Evolutionary conservation across 1,284 basidiomycete genomes (phyloP).

Genomic region (Malassezia cuniculi): DNA sequence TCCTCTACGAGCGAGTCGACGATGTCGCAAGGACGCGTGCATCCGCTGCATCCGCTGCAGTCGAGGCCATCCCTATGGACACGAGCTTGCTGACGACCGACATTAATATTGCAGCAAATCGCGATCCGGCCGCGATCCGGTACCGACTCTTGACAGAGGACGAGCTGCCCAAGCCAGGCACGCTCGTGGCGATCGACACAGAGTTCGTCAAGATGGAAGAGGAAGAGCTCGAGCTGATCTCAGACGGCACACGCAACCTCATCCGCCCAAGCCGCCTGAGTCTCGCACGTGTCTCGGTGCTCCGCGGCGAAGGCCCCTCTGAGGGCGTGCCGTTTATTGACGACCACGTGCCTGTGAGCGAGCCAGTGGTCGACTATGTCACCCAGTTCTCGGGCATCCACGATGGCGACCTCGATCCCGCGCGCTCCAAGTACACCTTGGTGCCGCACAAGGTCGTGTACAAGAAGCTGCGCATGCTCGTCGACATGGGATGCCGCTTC

Average conservation of each 20-base stretch:
- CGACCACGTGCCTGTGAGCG: slow-evolving; percentile 91
- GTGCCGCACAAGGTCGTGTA: slow-evolving; percentile 92
- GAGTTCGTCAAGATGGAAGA: slow-evolving; percentile 93
- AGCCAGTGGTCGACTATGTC: slow-evolving; percentile 85
- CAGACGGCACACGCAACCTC: slow-evolving; percentile 84
- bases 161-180: slow-evolving; percentile 73
- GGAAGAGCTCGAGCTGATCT: slow-evolving; percentile 89
- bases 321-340: slow-evolving; percentile 87
- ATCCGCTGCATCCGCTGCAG: slow-evolving; percentile 17
- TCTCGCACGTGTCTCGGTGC: slow-evolving; percentile 82
- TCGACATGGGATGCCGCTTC: slow-evolving; percentile 90
- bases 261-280: slow-evolving; percentile 79
- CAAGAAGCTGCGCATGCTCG: slow-evolving; percentile 87
- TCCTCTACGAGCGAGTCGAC: slow-evolving; percentile 74
- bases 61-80: slow-evolving; percentile 17
- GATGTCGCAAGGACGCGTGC: slow-evolving; percentile 23
- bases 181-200: slow-evolving; percentile 84
- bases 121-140: slow-evolving; percentile 60
- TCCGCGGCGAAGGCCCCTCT: slow-evolving; percentile 67
- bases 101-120: slow-evolving; percentile 58
- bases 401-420: slow-evolving; percentile 72
- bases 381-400: slow-evolving; percentile 88
- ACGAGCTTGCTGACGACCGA: slow-evolving; percentile 62
- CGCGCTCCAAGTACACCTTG: slow-evolving; percentile 68
- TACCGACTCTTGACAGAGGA: slow-evolving; percentile 60